Base-by-base conservation (phyloP, 495 filamentous ascomycete genomes). In the Annulohypoxylon stygium region DNA sequence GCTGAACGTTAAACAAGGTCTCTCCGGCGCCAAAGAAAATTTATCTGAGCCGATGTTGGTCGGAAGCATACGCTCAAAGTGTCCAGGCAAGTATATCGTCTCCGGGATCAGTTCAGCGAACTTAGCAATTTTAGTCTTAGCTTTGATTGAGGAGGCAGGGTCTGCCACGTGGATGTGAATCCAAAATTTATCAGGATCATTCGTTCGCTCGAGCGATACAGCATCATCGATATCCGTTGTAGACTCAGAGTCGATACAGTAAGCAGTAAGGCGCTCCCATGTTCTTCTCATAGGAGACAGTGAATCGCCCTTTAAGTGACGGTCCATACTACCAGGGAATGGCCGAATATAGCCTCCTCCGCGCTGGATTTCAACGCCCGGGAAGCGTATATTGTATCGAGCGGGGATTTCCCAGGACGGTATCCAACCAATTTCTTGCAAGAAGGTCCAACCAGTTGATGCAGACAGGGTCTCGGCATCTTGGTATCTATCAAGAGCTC, bases 141-240 rank as follows among this genome's bases (percentile, higher is more conserved):
- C 86, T 1, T 77, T 50, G 61, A 98, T 85, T 71, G 91, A 92
- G n/a, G 96, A 93, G 3, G 94, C 91, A 1, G 95, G 97, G 76
- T 98, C 96, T n/a, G 97, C 96, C 39, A 97, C 85, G 76, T 99
- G 96, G 10, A 97, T 80, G 76, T 93, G 94, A 34, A 98, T 82
- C 97, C 97, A 98, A 74, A 88, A 91, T 14, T 91, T 87, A 3
- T 85, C 84, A 1, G 83, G 78, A 12, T 83, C 80, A 0, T 84
- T 82, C 2, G 92, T 85, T 9, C 79, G 80, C 76, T 96, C 93
- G 7, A 98, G 67, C 1, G 94, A 97, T 8, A 98, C 80, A 23
- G 92, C 95, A 76, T 98, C 95, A 70, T 99, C 96, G 60, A 97
- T 93, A 74, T 98, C 94, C 45, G 88, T 77, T 1, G 96, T 90